Base-by-base conservation (phyloP, 1,284 basidiomycete genomes). In the Rugosomyces carneus region DNA sequence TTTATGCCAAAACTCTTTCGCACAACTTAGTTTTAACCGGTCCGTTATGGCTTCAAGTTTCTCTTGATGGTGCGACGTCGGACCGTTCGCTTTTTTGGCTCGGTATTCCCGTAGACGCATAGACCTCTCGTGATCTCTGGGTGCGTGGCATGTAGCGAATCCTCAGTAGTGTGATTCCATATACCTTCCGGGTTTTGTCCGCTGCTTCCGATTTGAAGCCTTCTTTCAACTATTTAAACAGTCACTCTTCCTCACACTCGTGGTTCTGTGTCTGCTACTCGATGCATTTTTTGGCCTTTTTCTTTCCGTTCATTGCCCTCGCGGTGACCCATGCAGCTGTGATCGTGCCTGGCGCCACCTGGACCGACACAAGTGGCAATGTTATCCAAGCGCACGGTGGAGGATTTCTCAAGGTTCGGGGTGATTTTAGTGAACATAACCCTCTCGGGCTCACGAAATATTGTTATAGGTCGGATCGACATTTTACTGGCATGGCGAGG, bases 401-500 rank as follows among this genome's bases (percentile, higher is more conserved):
- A 6, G 79, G 79, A 1, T 67, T 83, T 40, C 49, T 82, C 20
- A 78, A 79, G 63, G 79, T 37, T 38, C 23, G 27, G 40, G 27
- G 21, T 18, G 8, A 2, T 3, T 23, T 11, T 27, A 5, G n/a
- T 11, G 4, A 34, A 26, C 15, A 35, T 34, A 38, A 32, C 5
- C 2, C 2, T 29, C 37, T 29, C n/a, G 31, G 37, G 23, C 1
- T 13, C 16, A 37, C 9, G 7, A 23, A 31, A 21, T 26, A 2
- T 13, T 34, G 18, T 40, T 16, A 31, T 42, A 45, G 76, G 77
- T 80, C 50, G 75, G 68, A 16, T 71, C 69, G 11, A 78, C 73
- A 0, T 80, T 67, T 58, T 81, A 81, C 57, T 81, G 79, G 80
- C 69, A 74, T 45, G 80, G 79, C n/a, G 78, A 81, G 59, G 79